A percentile compares a stretch with the other conserved stretches of the same genome.
phyloP scores from a whole-genome alignment of 371 early-diverging fungal species.

The Mucor racemosus region DNA sequence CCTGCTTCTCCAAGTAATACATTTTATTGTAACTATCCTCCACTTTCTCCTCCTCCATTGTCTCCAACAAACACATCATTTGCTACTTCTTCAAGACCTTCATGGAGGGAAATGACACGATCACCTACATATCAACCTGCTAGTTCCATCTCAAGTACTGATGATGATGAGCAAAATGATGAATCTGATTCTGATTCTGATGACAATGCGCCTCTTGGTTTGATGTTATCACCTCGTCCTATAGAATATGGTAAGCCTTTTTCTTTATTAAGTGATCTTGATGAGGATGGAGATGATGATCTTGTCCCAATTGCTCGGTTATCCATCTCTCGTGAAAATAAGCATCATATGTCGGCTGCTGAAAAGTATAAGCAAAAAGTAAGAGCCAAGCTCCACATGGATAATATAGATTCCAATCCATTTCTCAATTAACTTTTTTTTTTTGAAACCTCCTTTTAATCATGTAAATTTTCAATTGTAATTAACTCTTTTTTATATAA shows the following conservation, averaged over 20 bases:
- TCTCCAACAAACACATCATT: conserved; percentile 18
- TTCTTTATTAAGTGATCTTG: conserved; percentile 24
- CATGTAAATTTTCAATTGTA: neutral
- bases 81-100: neutral
- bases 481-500: neutral
- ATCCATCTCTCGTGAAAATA: conserved; percentile 6
- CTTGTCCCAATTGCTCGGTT: conserved; percentile 36
- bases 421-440: neutral
- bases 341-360: conserved; percentile 34
- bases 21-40: conserved; percentile 2
- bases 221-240: neutral
- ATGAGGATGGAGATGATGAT: conserved; percentile 45
- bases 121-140: conserved; percentile 22
- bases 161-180: conserved; percentile 20
- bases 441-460: neutral
- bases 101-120: conserved; percentile 10
- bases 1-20: conserved; percentile 4
- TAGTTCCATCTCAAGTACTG: conserved; percentile 20
- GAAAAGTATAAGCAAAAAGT: conserved; percentile 50
- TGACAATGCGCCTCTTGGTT: conserved; percentile 29
- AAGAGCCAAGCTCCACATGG: conserved; percentile 24
- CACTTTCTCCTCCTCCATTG: conserved; percentile 20
- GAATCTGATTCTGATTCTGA: neutral
- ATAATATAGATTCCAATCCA: neutral
- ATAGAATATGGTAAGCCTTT: neutral